Evolutionary conservation across 805 yeast genomes (phyloP), one percentile per base, ranked within the genome.

Genomic region (Wickerhamiella azyma): DNA sequence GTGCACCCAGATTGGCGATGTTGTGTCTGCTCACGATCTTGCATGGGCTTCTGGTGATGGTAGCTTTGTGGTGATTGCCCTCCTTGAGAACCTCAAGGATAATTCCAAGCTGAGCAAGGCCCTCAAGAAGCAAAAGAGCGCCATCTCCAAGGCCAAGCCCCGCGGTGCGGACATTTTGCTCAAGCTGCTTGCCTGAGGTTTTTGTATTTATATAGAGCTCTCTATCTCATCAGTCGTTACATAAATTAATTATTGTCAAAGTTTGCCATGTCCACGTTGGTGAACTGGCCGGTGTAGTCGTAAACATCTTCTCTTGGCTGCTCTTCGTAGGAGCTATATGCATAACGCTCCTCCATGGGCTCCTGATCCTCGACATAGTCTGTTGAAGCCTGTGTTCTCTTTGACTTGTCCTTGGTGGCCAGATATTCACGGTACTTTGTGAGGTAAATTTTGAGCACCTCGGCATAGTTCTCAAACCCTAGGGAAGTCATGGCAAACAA

Each of bases 31-130:
- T 28, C 70, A 74, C 45, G 64, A 84, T 32, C 65, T 64, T 32
- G 68, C 66, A 48, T 89, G 96, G 96, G 73, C 81, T 39, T 74
- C 72, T 35, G 73, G 75, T 37, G 71, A 71, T 37, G 84, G 92
- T 36, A 76, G 94, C 14, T 89, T 89, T 59, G 83, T 85, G 14
- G 68, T 88, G 45, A 88, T 85, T 42, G 76, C 94, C 0, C 64
- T 85, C n/a, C 73, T 70, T 54, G 96, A 89, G 64, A 72, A 72
- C 26, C 68, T 81, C 55, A 68, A 67, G 2, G 66, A 66, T 39
- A 65, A 66, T 37, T 66, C 72, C 48, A 59, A 64, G 26, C 76
- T 82, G 53, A 57, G 67, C 48, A 71, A 76, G 58, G 71, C 68
- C 26, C 65, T 88, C 56, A 74, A 73, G 61, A 68, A 49, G 47